phyloP scores from a whole-genome alignment of 176 grass and related monocot species.

The Ensete glaucum region DNA sequence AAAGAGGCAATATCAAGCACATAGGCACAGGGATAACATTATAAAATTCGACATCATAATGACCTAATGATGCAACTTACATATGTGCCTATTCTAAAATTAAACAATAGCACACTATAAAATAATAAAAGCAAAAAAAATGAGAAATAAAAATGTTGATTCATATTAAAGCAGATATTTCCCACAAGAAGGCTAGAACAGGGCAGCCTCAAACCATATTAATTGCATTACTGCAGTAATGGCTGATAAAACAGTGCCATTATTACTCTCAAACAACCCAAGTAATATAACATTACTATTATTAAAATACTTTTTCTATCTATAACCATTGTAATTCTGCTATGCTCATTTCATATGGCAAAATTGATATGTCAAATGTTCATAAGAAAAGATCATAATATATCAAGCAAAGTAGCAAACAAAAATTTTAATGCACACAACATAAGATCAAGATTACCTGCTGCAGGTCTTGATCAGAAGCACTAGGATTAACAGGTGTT shows the following conservation, averaged over 20 bases:
- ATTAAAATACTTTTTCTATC: not conserved
- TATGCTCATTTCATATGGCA: not conserved
- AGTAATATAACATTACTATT: too few relatives aligned
- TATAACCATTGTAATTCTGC: not conserved
- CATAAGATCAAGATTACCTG: conserved; percentile 46
- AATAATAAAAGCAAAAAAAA: not conserved
- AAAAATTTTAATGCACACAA: conserved; percentile 5
- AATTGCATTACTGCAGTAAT: too few relatives aligned
- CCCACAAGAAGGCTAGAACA: too few relatives aligned
- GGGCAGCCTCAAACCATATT: too few relatives aligned
- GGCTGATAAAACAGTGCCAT: too few relatives aligned
- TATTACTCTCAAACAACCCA: too few relatives aligned
- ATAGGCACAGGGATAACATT: not conserved
- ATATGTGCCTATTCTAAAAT: not conserved
- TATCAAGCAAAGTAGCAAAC: not conserved
- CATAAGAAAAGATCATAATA: not conserved
- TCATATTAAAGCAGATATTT: too few relatives aligned
- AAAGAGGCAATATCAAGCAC: not conserved
- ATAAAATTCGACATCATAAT: not conserved
- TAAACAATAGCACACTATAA: not conserved
- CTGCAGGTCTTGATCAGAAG: conserved; percentile 86
- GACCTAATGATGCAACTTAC: not conserved
- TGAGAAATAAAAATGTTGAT: not conserved
- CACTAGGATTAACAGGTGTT: conserved; percentile 77
- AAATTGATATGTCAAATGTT: not conserved